phyloP scores from a whole-genome alignment of 1,284 basidiomycete genomes.

The Peniophora sp. region DNA sequence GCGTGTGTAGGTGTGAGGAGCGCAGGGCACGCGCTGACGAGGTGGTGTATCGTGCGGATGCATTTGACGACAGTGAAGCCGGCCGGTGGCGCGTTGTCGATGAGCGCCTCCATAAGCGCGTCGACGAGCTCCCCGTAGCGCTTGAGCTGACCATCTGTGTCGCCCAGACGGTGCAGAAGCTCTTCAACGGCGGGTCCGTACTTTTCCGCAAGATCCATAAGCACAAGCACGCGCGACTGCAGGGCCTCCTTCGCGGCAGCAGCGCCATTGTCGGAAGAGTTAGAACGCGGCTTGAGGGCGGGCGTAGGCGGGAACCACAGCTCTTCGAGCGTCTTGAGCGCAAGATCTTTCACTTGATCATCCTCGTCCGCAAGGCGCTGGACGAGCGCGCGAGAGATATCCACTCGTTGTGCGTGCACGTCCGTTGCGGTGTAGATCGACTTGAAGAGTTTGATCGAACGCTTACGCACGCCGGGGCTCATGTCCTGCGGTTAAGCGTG shows the following conservation, averaged over 20 bases:
- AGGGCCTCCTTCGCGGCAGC: too few species aligned
- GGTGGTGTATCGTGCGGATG: constrained; percentile 77
- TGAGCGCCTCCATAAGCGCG: constrained; percentile 78
- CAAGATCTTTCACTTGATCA: constrained; percentile 86
- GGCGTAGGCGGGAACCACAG: constrained; percentile 65
- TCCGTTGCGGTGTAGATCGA: constrained; percentile 67
- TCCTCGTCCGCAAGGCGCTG: constrained; percentile 88
- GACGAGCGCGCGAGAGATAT: constrained; percentile 81
- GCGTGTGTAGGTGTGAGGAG: constrained; percentile 79
- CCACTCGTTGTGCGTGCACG: constrained; percentile 55
- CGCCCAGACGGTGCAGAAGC: constrained; percentile 74
- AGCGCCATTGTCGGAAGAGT: constrained; percentile 31
- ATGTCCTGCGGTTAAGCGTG: too few species aligned
- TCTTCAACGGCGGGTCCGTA: constrained; percentile 82
- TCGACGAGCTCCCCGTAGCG: constrained; percentile 56
- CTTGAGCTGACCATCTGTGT: constrained; percentile 28
- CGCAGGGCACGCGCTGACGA: constrained; percentile 73
- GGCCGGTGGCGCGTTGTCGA: too few species aligned
- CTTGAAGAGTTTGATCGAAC: constrained; percentile 90
- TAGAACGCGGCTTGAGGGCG: constrained; percentile 27
- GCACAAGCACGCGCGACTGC: constrained; percentile 25
- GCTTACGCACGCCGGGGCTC: constrained; percentile 82
- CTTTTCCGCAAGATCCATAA: constrained; percentile 79
- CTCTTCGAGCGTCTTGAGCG: constrained; percentile 82
- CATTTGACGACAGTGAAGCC: constrained; percentile 65